Percentiles rank a stretch among this genome's conserved stretches.
phyloP scores from a whole-genome alignment of 805 yeast species.

The Candida endomychidarum region DNA sequence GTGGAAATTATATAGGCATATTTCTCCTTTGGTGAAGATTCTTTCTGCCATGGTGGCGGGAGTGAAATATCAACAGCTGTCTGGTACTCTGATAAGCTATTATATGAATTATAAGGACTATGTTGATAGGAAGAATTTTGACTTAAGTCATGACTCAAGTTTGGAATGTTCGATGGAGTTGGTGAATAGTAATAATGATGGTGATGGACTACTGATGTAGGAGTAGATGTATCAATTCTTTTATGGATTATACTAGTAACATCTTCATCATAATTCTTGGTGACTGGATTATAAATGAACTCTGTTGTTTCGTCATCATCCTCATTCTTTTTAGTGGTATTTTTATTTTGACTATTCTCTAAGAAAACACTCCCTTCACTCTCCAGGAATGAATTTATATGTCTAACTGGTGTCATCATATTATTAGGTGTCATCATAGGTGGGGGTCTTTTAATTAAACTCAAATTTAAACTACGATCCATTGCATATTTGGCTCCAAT shows the following conservation, averaged over 20 bases:
- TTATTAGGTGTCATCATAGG: constrained; percentile 15
- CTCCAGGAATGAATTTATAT: constrained; percentile 17
- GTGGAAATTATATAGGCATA: constrained; percentile 59
- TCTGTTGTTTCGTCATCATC: constrained; percentile 14
- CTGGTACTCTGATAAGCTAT: constrained; percentile 6
- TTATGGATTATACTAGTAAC: not conserved
- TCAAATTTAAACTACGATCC: constrained; percentile 9
- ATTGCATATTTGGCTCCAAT: constrained; percentile 43
- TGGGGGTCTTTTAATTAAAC: constrained; percentile 11
- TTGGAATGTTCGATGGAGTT: constrained; percentile 1
- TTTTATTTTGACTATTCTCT: not conserved
- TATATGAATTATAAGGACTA: constrained; percentile 5
- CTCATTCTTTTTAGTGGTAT: not conserved
- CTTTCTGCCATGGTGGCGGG: constrained; percentile 61
- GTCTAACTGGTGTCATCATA: constrained; percentile 16
- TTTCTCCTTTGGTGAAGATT: constrained; percentile 51
- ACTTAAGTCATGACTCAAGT: constrained; percentile 1
- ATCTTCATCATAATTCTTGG: constrained; percentile 18
- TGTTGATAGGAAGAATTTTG: constrained; percentile 1
- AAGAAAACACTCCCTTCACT: constrained; percentile 15
- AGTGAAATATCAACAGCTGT: constrained; percentile 20
- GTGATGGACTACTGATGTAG: constrained; percentile 36
- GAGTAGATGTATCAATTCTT: constrained; percentile 4
- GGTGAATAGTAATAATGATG: constrained; percentile 42
- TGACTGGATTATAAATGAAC: constrained; percentile 19